These are phyloP conservation scores for Arthrobotrys sinensis DNA, from an alignment of 2,329 filamentous ascomycete genomes.

Conservation along the genomic window DNA sequence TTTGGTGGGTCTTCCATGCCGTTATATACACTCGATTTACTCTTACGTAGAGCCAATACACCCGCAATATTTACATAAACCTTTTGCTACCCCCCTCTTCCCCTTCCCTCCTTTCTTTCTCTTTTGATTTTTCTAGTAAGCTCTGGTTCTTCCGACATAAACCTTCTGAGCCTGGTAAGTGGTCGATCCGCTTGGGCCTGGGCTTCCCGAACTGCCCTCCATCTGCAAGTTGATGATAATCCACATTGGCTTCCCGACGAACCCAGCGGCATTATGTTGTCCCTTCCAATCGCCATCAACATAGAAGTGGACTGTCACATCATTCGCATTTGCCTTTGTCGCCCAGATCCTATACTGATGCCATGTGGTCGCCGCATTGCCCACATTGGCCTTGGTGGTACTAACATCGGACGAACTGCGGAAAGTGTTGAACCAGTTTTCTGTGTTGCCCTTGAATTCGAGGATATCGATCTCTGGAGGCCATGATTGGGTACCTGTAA, in stretches of 20 bases:
- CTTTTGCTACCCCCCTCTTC: too few species aligned
- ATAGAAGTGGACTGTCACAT: conserved; percentile 73
- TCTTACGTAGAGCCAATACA: neutral
- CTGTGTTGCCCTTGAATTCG: conserved; percentile 75
- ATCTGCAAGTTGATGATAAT: conserved; percentile 60
- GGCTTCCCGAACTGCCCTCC: conserved; percentile 58
- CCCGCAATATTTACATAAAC: conserved; percentile 7
- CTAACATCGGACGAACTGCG: conserved; percentile 70
- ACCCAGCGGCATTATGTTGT: conserved; percentile 59
- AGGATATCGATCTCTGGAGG: conserved; percentile 75
- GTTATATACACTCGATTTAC: neutral
- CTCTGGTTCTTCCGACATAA: conserved; percentile 50
- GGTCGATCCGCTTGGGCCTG: conserved; percentile 51
- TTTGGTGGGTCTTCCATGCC: too few species aligned
- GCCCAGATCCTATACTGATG: conserved; percentile 72
- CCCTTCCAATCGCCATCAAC: conserved; percentile 69
- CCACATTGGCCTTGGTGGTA: conserved; percentile 71
- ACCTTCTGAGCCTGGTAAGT: conserved; percentile 60
- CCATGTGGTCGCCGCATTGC: conserved; percentile 68
- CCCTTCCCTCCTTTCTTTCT: neutral
- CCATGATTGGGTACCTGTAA: conserved; percentile 73
- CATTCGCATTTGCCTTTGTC: conserved; percentile 71
- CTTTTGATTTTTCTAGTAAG: conserved; percentile 23
- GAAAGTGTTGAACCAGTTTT: conserved; percentile 74
- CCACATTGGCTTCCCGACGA: conserved; percentile 58